phyloP scores from a whole-genome alignment of 2,329 filamentous ascomycete genomes.

The Colletotrichum theobromicola region DNA sequence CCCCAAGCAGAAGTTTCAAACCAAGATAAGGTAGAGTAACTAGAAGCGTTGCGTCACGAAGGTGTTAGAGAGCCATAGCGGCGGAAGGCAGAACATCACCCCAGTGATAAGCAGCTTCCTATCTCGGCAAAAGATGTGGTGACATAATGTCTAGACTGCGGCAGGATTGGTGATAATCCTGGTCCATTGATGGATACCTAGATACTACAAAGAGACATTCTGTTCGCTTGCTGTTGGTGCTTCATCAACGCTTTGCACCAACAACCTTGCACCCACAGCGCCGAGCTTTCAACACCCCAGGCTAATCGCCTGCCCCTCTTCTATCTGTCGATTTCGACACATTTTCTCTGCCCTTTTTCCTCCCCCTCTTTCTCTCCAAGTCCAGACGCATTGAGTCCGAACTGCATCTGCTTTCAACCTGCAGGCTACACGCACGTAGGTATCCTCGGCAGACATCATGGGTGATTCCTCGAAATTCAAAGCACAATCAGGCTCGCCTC shows the following conservation, averaged over 20 bases:
- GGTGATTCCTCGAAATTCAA: fast-evolving
- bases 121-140: not conserved
- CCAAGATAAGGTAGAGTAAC: not conserved
- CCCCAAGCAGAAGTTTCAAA: not conserved
- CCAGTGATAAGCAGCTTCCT: not conserved
- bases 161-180: not conserved
- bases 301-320: not conserved
- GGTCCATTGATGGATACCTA: too few species aligned
- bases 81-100: not conserved
- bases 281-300: not conserved
- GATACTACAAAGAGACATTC: too few species aligned
- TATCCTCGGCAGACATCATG: not conserved
- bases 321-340: not conserved
- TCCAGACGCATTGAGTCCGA: not conserved
- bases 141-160: not conserved
- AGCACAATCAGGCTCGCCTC: not conserved
- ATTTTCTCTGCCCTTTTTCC: not conserved
- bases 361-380: not conserved
- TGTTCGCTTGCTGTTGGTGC: not conserved
- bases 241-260: not conserved
- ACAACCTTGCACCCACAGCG: not conserved
- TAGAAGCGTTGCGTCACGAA: not conserved
- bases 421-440: not conserved
- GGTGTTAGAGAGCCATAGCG: fast-evolving
- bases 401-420: not conserved